Evolutionary conservation across 148 eudicot species (phyloP).

Genomic region (Fagopyrum homotropicum): DNA sequence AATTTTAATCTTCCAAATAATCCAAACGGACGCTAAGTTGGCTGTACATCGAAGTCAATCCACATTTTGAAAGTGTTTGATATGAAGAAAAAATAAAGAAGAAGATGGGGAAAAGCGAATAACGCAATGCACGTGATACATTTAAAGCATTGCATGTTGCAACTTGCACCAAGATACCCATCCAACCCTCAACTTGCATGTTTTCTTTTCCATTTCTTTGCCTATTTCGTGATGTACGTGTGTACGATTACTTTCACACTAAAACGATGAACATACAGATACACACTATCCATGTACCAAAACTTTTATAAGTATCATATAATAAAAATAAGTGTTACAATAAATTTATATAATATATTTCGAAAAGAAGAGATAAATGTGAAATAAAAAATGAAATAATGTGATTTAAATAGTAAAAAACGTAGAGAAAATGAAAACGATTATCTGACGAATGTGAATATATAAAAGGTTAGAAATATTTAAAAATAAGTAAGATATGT

Average conservation of each 20-base stretch:
- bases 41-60: neutral
- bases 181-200: slow-evolving; percentile 7
- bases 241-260: neutral
- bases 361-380: too few species aligned
- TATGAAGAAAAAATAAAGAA: neutral
- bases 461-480: too few species aligned
- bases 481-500: neutral
- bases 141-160: slow-evolving; percentile 7
- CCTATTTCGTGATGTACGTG: neutral
- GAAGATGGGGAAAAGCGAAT: neutral
- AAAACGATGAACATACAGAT: neutral
- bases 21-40: too few species aligned
- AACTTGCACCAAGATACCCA: neutral
- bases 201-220: neutral
- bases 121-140: slow-evolving; percentile 4
- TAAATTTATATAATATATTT: too few species aligned
- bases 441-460: too few species aligned
- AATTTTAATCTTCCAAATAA: too few species aligned
- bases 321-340: too few species aligned
- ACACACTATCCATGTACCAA: too few species aligned
- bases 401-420: too few species aligned
- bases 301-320: too few species aligned
- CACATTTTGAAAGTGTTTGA: neutral
- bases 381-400: too few species aligned
- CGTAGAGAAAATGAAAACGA: too few species aligned